Percentiles rank a stretch among this genome's conserved stretches.
Evolutionary conservation across 768 basidiomycete genomes (phyloP).

Genomic region (Pisolithus sp.): DNA sequence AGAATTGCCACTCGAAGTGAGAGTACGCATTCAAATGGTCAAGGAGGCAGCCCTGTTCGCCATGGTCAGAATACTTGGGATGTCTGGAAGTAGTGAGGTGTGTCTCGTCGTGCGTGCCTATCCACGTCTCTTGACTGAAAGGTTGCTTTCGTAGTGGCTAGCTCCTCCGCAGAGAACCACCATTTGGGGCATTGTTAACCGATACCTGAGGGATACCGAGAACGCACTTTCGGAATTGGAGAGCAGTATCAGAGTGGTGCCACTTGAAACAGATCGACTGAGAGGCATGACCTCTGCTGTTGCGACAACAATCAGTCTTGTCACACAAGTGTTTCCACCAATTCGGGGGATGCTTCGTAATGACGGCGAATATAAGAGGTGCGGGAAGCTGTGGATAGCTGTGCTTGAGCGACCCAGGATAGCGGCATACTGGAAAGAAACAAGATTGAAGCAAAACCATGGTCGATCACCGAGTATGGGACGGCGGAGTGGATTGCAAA

Average conservation of each 20-base stretch:
- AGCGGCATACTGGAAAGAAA: slow-evolving; percentile 6
- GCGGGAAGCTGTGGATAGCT: slow-evolving; percentile 17
- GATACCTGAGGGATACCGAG: slow-evolving; percentile 7
- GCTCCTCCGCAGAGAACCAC: slow-evolving; percentile 6
- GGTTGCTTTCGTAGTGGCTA: slow-evolving; percentile 2
- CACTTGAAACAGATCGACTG: background rate
- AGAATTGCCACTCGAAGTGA: slow-evolving; percentile 7
- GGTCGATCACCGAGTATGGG: slow-evolving; percentile 4
- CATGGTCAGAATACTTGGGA: slow-evolving; percentile 3
- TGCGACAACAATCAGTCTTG: slow-evolving; percentile 15
- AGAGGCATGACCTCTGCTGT: slow-evolving; percentile 4
- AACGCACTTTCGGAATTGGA: slow-evolving; percentile 4
- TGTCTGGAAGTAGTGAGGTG: slow-evolving; percentile 5
- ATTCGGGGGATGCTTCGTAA: slow-evolving; percentile 3
- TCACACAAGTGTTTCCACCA: slow-evolving; percentile 18
- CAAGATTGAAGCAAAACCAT: background rate
- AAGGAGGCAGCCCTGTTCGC: slow-evolving; percentile 10
- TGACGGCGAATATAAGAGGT: slow-evolving; percentile 14
- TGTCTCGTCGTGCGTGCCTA: background rate
- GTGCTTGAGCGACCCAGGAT: slow-evolving; percentile 10
- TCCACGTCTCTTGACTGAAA: background rate
- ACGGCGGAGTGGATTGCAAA: slow-evolving; percentile 10
- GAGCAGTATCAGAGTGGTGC: slow-evolving; percentile 1
- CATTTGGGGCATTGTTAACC: slow-evolving; percentile 2
- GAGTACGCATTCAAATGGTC: slow-evolving; percentile 4